These are phyloP conservation scores for Hypsizygus marmoreus DNA, from an alignment of 768 basidiomycete genomes.

Conservation along the genomic window DNA sequence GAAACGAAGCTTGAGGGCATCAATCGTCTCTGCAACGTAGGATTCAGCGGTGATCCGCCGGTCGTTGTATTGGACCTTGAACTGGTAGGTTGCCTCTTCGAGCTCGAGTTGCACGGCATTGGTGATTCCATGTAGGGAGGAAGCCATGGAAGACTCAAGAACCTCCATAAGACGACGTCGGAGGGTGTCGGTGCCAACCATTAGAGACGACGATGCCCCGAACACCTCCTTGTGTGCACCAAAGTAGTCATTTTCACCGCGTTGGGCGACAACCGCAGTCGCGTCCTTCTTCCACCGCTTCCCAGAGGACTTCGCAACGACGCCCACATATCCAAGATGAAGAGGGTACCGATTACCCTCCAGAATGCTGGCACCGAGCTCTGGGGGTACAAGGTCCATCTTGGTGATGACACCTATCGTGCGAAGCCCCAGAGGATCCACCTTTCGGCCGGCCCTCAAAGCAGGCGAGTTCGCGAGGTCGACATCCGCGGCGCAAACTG, in stretches of 20 bases:
- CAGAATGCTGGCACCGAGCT: conserved; percentile 79
- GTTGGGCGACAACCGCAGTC: conserved; percentile 49
- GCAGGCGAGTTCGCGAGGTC: conserved; percentile 98
- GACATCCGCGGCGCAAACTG: conserved; percentile 97
- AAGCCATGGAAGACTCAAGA: conserved; percentile 96
- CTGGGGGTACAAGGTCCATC: conserved; percentile 94
- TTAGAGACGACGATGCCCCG: conserved; percentile 60
- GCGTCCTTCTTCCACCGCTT: conserved; percentile 55
- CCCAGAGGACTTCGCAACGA: conserved; percentile 80
- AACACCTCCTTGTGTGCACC: conserved; percentile 62
- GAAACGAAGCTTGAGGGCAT: conserved; percentile 87
- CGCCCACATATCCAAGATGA: conserved; percentile 95
- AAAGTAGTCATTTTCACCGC: conserved; percentile 71
- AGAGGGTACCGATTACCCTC: conserved; percentile 94
- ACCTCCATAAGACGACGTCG: conserved; percentile 94
- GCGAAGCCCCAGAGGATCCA: conserved; percentile 92
- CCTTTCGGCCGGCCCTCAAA: conserved; percentile 86
- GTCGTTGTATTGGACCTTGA: conserved; percentile 99
- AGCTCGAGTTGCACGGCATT: conserved; percentile 97
- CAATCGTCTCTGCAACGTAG: conserved; percentile 97
- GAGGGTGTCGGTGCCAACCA: conserved; percentile 92
- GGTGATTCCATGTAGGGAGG: conserved; percentile 91
- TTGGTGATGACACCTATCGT: conserved; percentile 99
- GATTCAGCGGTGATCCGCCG: conserved; percentile 92
- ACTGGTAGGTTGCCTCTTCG: conserved; percentile 96